Percentiles rank a stretch among this genome's conserved stretches.
Evolutionary conservation across 2,329 filamentous ascomycete genomes (phyloP).

Genomic region (Colletotrichum scovillei): DNA sequence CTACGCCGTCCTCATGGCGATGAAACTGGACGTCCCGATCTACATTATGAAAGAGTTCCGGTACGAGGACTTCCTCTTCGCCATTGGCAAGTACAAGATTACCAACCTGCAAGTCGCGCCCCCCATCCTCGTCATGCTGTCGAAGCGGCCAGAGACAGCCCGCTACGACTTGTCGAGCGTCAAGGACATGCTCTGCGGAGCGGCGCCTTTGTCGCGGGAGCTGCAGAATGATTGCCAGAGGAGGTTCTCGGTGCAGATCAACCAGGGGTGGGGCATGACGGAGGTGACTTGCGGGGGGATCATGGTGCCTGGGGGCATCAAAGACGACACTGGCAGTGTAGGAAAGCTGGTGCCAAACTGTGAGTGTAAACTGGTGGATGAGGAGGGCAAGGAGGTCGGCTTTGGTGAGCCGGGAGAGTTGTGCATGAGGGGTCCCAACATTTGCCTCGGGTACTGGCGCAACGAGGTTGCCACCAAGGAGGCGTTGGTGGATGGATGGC

Average conservation of each 20-base stretch:
- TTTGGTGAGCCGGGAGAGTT: conserved; percentile 64
- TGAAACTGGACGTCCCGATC: conserved; percentile 56
- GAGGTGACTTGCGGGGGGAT: conserved; percentile 59
- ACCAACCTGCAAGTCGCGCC: conserved; percentile 66
- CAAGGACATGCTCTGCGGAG: conserved; percentile 59
- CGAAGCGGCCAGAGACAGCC: conserved; percentile 64
- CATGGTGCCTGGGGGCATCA: conserved; percentile 52
- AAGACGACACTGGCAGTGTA: conserved; percentile 57
- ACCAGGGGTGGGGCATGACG: conserved; percentile 73
- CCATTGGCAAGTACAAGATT: conserved; percentile 63
- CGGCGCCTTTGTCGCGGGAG: conserved; percentile 60
- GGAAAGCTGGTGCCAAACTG: conserved; percentile 65
- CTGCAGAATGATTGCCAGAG: conserved; percentile 59
- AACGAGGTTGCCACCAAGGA: conserved; percentile 66
- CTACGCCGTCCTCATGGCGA: conserved; percentile 59
- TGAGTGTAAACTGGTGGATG: conserved; percentile 64
- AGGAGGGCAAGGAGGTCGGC: conserved; percentile 61
- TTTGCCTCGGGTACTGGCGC: conserved; percentile 69
- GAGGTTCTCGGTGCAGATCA: conserved; percentile 51
- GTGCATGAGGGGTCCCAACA: conserved; percentile 64
- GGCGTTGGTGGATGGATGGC: conserved; percentile 65
- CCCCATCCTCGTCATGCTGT: conserved; percentile 68
- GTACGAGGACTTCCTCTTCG: conserved; percentile 62
- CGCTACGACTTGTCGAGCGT: conserved; percentile 65
- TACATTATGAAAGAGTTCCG: conserved; percentile 69